Conservation (phyloP, 2,329 filamentous ascomycete species). For the Truncatella angustata region DNA sequence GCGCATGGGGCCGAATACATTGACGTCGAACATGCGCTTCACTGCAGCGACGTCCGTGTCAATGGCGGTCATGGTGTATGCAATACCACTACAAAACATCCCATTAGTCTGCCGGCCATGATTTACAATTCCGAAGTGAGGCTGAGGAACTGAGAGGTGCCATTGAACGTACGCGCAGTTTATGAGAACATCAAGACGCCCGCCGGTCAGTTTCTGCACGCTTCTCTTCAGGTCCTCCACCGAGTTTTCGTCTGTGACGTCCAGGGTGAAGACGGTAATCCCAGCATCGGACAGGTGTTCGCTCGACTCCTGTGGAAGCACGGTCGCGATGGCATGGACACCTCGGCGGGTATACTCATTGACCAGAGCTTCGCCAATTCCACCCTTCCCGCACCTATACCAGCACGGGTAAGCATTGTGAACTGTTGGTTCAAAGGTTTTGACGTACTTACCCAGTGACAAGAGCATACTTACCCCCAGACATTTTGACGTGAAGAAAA, state of each 20-base stretch:
- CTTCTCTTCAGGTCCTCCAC: neutral
- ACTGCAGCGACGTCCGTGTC: slow-evolving; percentile 20
- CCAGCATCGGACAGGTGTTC: slow-evolving; percentile 15
- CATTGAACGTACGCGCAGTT: slow-evolving; percentile 16
- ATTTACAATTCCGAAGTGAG: too few species aligned
- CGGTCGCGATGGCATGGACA: slow-evolving; percentile 16
- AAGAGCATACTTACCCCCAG: slow-evolving; percentile 8
- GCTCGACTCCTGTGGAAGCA: slow-evolving; percentile 13
- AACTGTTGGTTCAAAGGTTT: neutral
- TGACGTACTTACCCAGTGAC: slow-evolving; percentile 10
- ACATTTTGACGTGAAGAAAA: too few species aligned
- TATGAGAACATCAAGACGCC: slow-evolving; percentile 11
- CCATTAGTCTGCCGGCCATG: neutral
- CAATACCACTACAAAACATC: neutral
- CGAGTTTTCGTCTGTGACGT: slow-evolving; percentile 17
- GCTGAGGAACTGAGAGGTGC: too few species aligned
- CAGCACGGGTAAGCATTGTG: neutral
- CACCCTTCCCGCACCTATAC: slow-evolving; percentile 18
- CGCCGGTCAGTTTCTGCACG: slow-evolving; percentile 7
- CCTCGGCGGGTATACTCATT: slow-evolving; percentile 9
- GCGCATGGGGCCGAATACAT: slow-evolving; percentile 26
- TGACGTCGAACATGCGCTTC: slow-evolving; percentile 23
- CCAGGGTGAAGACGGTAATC: slow-evolving; percentile 12
- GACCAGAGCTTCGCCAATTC: slow-evolving; percentile 21
- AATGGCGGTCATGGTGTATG: slow-evolving; percentile 25